Conservation (phyloP, 192 early-diverging fungal genomes). For the Backusella sp. region DNA sequence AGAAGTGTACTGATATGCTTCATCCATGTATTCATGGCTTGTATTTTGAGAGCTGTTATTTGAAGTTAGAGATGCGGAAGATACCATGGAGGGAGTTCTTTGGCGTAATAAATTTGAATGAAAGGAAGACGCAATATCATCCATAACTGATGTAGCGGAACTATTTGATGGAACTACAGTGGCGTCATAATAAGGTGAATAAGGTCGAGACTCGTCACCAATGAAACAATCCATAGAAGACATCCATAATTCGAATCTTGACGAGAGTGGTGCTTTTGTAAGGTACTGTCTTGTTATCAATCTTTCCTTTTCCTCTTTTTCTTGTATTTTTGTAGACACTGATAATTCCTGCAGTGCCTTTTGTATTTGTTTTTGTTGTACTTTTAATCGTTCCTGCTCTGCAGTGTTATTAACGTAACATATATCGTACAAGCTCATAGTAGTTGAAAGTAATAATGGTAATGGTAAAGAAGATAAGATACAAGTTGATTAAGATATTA, state of each 20-base stretch:
- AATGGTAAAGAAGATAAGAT: neutral
- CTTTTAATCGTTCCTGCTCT: conserved; percentile 8
- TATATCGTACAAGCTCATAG: conserved; percentile 16
- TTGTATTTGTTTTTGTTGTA: conserved; percentile 9
- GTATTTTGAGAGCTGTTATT: neutral
- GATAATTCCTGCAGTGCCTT: conserved; percentile 3
- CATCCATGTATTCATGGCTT: neutral
- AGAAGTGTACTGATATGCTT: neutral
- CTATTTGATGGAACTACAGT: neutral
- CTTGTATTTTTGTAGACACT: neutral
- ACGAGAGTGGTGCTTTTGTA: neutral
- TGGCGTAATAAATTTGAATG: neutral
- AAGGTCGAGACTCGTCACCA: neutral
- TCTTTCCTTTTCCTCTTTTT: neutral
- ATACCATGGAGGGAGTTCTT: neutral
- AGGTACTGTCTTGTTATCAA: neutral
- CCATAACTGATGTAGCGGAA: neutral
- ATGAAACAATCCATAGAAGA: neutral
- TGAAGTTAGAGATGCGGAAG: neutral
- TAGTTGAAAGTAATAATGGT: neutral
- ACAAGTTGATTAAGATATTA: neutral
- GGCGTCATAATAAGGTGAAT: conserved; percentile 9
- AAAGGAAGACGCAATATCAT: neutral
- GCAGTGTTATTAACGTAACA: neutral
- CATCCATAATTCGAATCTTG: neutral